Base-by-base conservation (phyloP, 1,139 yeast genomes). In the Waltiozyma sp. region DNA sequence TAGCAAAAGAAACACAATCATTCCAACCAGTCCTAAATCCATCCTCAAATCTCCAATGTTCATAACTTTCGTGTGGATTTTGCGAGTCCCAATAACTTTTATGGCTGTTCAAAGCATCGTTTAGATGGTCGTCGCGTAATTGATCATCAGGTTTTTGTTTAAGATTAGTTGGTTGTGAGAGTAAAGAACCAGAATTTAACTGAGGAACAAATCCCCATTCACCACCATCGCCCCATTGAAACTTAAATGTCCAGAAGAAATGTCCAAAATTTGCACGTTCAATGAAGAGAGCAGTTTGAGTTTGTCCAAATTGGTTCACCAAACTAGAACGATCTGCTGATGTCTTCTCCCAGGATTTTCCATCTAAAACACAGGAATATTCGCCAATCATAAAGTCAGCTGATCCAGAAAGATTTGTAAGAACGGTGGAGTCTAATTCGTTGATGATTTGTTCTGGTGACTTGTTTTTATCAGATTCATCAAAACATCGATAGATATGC, bases 141-240 rank as follows among this genome's bases (percentile, higher is more conserved):
- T 66, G 61, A 39, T 69, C 65, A 23, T 62, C 61, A 3, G 79
- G 76, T 13, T 56, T 39, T 16, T 48, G 43, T 11, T 53, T 53
- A 19, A 50, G 49, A 19, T 21, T 40, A 6, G 40, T 47, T 38
- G 40, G 45, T 44, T 68, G 52, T 6, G 56, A 41, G 9, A 73
- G 72, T 21, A 87, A 64, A 10, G 80, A 77, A 0, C 89, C 89
- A 45, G 66, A 66, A 26, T 81, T 77, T 24, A 74, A 65, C 91
- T 85, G 85, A 39, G 88, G 86, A 38, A 73, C 71, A 61, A 86
- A 80, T 44, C 91, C 96, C 97, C 97, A 89, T 64, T 87, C 96
- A 11, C 96, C 97, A 37, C 96, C 96, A 55, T 81, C 82, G 2
- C 96, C 96, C 44, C 78, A 72, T 58, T 82, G 77, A 58, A 89